Base-by-base conservation (phyloP, 768 basidiomycete genomes). In the Mycena sanguinolenta region DNA sequence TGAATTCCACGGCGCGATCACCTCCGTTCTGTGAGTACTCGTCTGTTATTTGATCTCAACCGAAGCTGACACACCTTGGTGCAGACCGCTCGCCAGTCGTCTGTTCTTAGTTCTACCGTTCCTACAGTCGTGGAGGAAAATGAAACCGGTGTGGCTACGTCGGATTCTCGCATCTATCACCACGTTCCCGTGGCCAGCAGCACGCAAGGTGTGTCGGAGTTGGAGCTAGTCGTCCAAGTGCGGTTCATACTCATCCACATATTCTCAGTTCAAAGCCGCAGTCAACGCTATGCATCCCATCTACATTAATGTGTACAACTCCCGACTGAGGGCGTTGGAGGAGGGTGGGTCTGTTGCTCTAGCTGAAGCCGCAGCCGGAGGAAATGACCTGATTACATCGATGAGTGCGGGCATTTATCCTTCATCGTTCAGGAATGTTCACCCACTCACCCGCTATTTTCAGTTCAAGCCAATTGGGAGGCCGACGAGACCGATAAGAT, bases 391-490 rank as follows among this genome's bases (percentile, higher is more conserved):
- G 21, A 74, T 75, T 42, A 76, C 77, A 0, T 66, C 76, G 1
- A 72, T 78, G 39, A 74, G 77, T 77, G 28, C 17, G 76, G 67
- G n/a, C 21, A 8, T 27, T 27, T 28, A 8, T 39, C 2, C 42
- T 5, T 63, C 10, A 34, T 34, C 32, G 6, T 4, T 34, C 32
- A 34, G 10, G 53, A 14, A 2, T 23, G 14, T 21, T n/a, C 2
- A n/a, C n/a, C n/a, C n/a, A n/a, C n/a, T n/a, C n/a, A n/a, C n/a
- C n/a, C n/a, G n/a, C 23, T 23, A 58, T 50, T 25, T 32, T 1
- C 14, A 82, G 81, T 81, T 55, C 76, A 75, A 63, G 76, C 79
- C 8, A 82, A 81, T 62, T 76, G 75, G 73, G 72, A 75, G 14
- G 75, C 79, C 0, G 72, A 77, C 21, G 75, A 76, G 25, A 72